Evolutionary conservation across 768 basidiomycete species (phyloP), one percentile per base, ranked within the genome.

Genomic region (Chalciporus chontae): DNA sequence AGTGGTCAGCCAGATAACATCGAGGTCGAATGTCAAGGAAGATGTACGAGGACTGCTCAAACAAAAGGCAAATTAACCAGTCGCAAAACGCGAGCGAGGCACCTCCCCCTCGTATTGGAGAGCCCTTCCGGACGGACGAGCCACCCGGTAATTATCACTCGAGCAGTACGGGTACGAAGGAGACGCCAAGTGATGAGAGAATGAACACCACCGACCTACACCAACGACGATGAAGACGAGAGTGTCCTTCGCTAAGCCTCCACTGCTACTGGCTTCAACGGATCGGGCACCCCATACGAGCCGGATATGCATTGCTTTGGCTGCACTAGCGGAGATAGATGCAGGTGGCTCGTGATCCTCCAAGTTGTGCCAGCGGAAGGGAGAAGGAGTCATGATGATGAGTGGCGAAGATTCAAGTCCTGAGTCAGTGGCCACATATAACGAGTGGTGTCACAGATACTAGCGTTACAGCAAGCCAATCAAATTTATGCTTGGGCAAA

Each of bases 181-280:
- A 44, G 39, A 32, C 24, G 23, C 41, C 24, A 15, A 49, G 26
- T 26, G 26, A 26, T 6, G 26, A 26, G 26, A 17, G 43, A 46
- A 51, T 10, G 43, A 53, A 52, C 43, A 43, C 41, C 36, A 58
- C 63, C 48, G 43, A 65, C 64, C 59, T 64, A 59, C 48, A 39
- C 57, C 64, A 27, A 59, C 49, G 8, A 55, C 48, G 29, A 65
- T 59, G 34, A 64, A 55, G 50, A 66, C 48, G 29, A 51, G 44
- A 23, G 64, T 65, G 41, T 47, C 53, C 15, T 11, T 2, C 34
- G 54, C 48, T 6, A 64, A 8, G 0, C 56, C 43, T 18, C 27
- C 46, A 29, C 45, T 19, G 23, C 48, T n/a, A n/a, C 36, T 42
- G 32, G 27, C 19, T 13, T 36, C 40, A 17, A 8, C 29, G 13